A percentile compares a stretch with the other conserved stretches of the same genome.
These are phyloP conservation scores for Aureobasidium zeae DNA, from an alignment of 2,329 filamentous ascomycete genomes.

Conservation along the genomic window DNA sequence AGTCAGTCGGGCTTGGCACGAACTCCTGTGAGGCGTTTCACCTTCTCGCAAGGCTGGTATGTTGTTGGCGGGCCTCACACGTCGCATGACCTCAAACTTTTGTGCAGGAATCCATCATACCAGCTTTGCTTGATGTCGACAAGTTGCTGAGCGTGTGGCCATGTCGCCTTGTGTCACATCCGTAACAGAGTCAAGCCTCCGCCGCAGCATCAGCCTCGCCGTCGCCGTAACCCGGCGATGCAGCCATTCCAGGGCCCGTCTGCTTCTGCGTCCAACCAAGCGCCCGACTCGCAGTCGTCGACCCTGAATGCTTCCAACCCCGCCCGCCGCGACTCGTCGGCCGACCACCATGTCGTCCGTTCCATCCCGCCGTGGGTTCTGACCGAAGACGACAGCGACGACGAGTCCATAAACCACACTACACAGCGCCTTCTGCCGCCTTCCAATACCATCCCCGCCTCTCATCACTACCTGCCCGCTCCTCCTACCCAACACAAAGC, in stretches of 20 bases:
- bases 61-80: constrained; percentile 1
- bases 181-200: constrained; percentile 10
- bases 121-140: not conserved
- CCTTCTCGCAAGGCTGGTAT: constrained; percentile 10
- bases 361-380: constrained; percentile 31
- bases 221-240: constrained; percentile 15
- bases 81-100: not conserved
- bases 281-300: constrained; percentile 18
- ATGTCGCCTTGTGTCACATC: constrained; percentile 12
- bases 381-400: constrained; percentile 25
- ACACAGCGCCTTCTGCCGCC: constrained; percentile 16
- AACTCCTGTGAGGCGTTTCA: not conserved
- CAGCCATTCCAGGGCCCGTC: constrained; percentile 14
- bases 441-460: constrained; percentile 19
- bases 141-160: constrained; percentile 4
- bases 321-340: constrained; percentile 1
- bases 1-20: not conserved
- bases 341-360: constrained; percentile 16
- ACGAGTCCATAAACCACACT: constrained; percentile 15
- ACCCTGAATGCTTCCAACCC: constrained; percentile 18
- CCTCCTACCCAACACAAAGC: constrained; percentile 26
- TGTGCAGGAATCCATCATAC: too few relatives aligned
- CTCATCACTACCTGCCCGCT: constrained; percentile 19
- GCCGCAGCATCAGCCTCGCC: not conserved
- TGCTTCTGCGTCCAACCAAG: constrained; percentile 11